Evolutionary conservation across 2,329 filamentous ascomycete species (phyloP), one percentile per base, ranked within the genome.

Genomic region (Ceratocystiopsis sp.): DNA sequence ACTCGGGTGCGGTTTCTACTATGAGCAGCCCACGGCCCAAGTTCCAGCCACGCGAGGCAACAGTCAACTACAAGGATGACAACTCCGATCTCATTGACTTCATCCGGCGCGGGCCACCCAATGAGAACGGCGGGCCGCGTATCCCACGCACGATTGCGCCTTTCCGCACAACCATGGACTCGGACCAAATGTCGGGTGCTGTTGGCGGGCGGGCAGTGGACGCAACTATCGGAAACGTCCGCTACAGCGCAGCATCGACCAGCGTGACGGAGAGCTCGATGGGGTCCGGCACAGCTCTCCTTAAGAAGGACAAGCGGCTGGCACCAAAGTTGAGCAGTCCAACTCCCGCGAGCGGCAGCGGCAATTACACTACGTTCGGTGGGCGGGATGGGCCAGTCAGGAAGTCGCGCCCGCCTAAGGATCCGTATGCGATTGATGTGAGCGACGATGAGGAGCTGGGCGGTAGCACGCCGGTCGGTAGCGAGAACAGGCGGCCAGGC

Each of bases 61-160:
- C 70, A 37, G 69, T 76, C 15, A 69, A 77, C 41, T 65, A 64
- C 45, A 69, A 67, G 42, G 75, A 75, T 41, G 78, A 79, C 50
- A 93, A 79, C 45, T 82, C 84, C 13, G 91, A 95, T 47, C 65
- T 98, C 45, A 94, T 95, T 50, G 87, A 96, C 57, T 96, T 98
- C 58, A 93, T 98, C 50, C 79, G 87, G 38, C 79, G 84, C 56
- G 89, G 87, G 1, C 86, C 86, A 3, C 80, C 83, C 0, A 70
- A 64, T 47, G n/a, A 12, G 13, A 25, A 12, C 33, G 68, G 66
- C 37, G 72, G 73, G 48, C 82, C 77, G 46, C 77, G 84, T 19
- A 91, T 93, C 48, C 81, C 85, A 37, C 78, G 83, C 16, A 75
- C 73, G n/a, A 78, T 91, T 13, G 85, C 86, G 11, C 84, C 86